These are phyloP conservation scores for Brachypodium distachyon DNA, from an alignment of 202 grass and related monocot species.

Conservation along the genomic window DNA sequence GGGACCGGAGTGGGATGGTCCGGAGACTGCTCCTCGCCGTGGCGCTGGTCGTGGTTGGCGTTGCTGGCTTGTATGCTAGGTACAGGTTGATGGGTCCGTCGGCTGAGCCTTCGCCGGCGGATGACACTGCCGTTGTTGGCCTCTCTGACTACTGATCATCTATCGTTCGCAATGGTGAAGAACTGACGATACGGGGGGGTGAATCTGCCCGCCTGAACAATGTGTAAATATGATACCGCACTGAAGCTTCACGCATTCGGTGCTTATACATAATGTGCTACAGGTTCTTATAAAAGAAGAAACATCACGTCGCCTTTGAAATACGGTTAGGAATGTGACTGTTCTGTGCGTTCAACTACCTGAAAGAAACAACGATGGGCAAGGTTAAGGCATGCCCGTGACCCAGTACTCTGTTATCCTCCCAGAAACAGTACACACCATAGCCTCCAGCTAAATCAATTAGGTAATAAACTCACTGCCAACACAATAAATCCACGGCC, in stretches of 20 bases:
- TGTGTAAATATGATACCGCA: not conserved
- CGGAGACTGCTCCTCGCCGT: not conserved
- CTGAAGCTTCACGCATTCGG: not conserved
- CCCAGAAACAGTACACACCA: not conserved
- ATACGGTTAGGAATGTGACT: not conserved
- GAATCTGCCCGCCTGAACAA: not conserved
- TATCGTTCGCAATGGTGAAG: not conserved
- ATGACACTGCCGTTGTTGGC: not conserved
- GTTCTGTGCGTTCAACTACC: not conserved
- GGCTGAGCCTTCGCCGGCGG: not conserved
- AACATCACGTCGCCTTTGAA: not conserved
- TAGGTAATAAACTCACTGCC: no score
- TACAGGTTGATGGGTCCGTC: conserved; percentile 18
- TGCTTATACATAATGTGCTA: not conserved
- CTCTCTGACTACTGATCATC: conserved; percentile 11
- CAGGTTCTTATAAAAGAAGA: not conserved
- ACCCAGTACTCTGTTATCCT: not conserved
- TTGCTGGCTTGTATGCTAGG: conserved; percentile 16
- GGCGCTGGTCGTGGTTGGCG: conserved; percentile 12
- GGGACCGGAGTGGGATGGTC: not conserved
- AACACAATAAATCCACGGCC: no score
- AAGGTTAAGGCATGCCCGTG: not conserved
- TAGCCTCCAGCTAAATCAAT: not conserved
- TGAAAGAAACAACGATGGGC: not conserved
- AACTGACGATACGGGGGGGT: not conserved